Base-by-base conservation (phyloP, 2,329 filamentous ascomycete species). In the Madurella mycetomatis region DNA sequence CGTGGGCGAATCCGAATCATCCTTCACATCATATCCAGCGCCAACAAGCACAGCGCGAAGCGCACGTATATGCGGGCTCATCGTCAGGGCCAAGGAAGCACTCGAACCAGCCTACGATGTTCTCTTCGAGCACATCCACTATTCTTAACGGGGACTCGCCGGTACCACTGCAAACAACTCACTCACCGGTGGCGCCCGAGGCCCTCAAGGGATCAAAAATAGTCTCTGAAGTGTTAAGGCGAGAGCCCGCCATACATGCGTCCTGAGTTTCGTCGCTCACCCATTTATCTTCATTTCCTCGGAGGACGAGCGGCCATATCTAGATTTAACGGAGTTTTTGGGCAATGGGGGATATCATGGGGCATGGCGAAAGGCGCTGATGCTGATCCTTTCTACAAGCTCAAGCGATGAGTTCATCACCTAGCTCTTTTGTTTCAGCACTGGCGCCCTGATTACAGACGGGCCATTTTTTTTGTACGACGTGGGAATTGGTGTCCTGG, bases 1-100 rank as follows among this genome's bases (percentile, higher is more conserved):
- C 91, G 1, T 96, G 92, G 92, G 90, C 91, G 37, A 95, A 95
- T 67, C 90, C 91, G 16, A 89, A 92, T 62, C 86, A 90, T 66
- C 85, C 87, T 7, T 80, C 84, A 9, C 85, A 90, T 66, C 79
- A 82, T 58, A 68, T 74, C 50, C 69, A 73, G 41, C 70, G 73
- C 41, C 74, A 76, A 55, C 66, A 71, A 47, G 66, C 70, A 30
- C 71, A 73, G 47, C 71, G 73, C 16, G 67, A 71, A 37, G 47
- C 41, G 47, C 59, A 55, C 56, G 68, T 51, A 66, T 69, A 44
- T 65, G 67, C 52, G 16, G 70, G 69, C n/a, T 65, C 56, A 67
- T 48, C 69, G 41, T 60, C 63, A 2, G 68, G 66, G 17, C 65
- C 69, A 12, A 64, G 70, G 46, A 68, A 72, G 44, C 69, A 70